phyloP scores from a whole-genome alignment of 345 rosid genomes.

The Eucalyptus globulus region DNA sequence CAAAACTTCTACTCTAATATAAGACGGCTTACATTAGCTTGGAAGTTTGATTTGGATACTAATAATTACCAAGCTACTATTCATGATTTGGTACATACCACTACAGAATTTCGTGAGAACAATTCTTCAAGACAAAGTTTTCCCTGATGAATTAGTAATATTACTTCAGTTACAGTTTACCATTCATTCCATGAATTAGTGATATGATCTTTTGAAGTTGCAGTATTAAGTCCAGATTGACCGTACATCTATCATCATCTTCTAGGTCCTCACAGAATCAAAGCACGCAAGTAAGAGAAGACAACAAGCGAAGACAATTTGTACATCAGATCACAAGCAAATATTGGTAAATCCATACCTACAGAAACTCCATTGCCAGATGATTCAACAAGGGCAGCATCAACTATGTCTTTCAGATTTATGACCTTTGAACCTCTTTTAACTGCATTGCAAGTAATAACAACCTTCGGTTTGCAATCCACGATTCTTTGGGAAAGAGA shows the following conservation, averaged over 20 bases:
- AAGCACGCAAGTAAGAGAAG: not conserved
- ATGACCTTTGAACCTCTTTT: constrained; percentile 88
- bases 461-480: constrained; percentile 85
- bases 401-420: constrained; percentile 86
- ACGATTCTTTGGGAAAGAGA: constrained; percentile 83
- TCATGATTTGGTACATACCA: not conserved
- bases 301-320: not conserved
- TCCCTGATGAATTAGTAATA: not conserved
- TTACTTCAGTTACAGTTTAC: not conserved
- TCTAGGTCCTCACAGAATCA: not conserved
- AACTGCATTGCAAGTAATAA: constrained; percentile 92
- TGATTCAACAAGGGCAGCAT: constrained; percentile 61
- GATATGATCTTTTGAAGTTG: not conserved
- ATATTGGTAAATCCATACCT: constrained; percentile 29
- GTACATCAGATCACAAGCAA: not conserved
- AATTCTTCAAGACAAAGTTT: not conserved
- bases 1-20: not conserved
- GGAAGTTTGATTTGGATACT: not conserved
- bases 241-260: not conserved
- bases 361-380: constrained; percentile 56
- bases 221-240: not conserved
- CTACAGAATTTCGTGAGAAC: not conserved
- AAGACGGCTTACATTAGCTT: not conserved
- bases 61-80: not conserved
- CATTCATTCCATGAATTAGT: not conserved